Base-by-base conservation (phyloP, 208 protist genomes). In the Acanthamoeba healyi region DNA sequence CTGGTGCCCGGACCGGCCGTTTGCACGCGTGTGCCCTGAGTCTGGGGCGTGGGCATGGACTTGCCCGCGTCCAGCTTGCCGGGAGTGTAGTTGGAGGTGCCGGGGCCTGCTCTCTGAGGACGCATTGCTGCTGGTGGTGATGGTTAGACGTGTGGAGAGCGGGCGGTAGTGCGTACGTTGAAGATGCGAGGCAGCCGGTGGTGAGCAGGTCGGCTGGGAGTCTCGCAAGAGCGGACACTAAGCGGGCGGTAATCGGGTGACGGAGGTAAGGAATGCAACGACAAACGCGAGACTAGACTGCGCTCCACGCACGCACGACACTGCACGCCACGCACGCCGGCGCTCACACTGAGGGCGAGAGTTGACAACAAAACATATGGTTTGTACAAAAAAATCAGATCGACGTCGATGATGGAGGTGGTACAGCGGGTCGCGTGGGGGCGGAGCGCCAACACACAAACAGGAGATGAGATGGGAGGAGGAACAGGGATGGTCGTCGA, bases 1-100 rank as follows among this genome's bases (percentile, higher is more conserved):
- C 22, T 86, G 77, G n/a, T 61, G 40, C 77, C 77, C 22, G 77
- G 77, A 4, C 77, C 77, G 32, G 77, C 44, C 14, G 77, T 38
- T 19, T 40, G 40, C 9, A 86, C 77, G 40, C 77, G 40, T 26
- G 46, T 86, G 17, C 44, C 46, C 17, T 61, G 46, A 3, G 32
- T 58, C 12, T 58, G 46, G 22, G 40, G 24, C 24, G 46, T 40
- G 42, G 77, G 77, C 26, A 61, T 40, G 15, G 46, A 19, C 40
- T 86, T 86, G 29, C 46, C 40, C 40, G 77, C 15, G 42, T 86
- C 44, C n/a, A 61, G 77, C 29, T 44, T 40, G 38, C 36, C 36
- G 19, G 70, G 70, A 34, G 24, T 26, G 36, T 79, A 79, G 22
- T 44, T 44, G 7, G 70, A 49, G 10, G 70, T 29, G 70, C 70